phyloP scores from a whole-genome alignment of 2,329 filamentous ascomycete species.

The Trichoderma asperellum region DNA sequence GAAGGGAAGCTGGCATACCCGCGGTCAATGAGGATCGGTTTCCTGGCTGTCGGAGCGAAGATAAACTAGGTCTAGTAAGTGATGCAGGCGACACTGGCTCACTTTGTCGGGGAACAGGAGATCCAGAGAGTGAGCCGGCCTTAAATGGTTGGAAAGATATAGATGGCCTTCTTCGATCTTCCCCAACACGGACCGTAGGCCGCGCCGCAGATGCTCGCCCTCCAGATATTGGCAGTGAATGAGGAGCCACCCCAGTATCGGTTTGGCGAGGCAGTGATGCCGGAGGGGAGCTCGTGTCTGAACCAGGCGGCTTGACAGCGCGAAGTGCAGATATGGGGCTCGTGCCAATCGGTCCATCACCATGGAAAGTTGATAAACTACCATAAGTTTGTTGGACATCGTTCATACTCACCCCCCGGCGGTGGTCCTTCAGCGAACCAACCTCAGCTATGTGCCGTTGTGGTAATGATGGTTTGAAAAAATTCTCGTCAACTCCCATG shows the following conservation, averaged over 20 bases:
- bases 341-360: slow-evolving; percentile 74
- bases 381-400: slow-evolving; percentile 83
- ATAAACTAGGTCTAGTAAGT: slow-evolving; percentile 51
- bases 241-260: slow-evolving; percentile 52
- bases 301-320: slow-evolving; percentile 65
- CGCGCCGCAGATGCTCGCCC: slow-evolving; percentile 40
- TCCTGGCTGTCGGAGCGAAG: slow-evolving; percentile 56
- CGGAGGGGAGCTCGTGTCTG: slow-evolving; percentile 63
- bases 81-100: slow-evolving; percentile 60
- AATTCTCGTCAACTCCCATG: slow-evolving; percentile 86
- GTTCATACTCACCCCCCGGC: slow-evolving; percentile 49
- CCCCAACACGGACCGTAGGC: slow-evolving; percentile 51
- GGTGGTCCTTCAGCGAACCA: slow-evolving; percentile 74
- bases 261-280: slow-evolving; percentile 51
- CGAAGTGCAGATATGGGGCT: slow-evolving; percentile 85
- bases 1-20: slow-evolving; percentile 73
- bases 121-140: slow-evolving; percentile 89
- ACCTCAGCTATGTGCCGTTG: slow-evolving; percentile 54
- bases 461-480: slow-evolving; percentile 78
- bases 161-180: slow-evolving; percentile 71
- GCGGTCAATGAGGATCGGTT: slow-evolving; percentile 75
- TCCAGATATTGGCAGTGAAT: slow-evolving; percentile 58
- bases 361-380: slow-evolving; percentile 86
- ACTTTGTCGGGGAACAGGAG: slow-evolving; percentile 62
- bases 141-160: slow-evolving; percentile 97